Percentiles rank a stretch among this genome's conserved stretches.
phyloP scores from a whole-genome alignment of 176 grass and related monocot genomes.

The Rhipidocladum racemiflorum region DNA sequence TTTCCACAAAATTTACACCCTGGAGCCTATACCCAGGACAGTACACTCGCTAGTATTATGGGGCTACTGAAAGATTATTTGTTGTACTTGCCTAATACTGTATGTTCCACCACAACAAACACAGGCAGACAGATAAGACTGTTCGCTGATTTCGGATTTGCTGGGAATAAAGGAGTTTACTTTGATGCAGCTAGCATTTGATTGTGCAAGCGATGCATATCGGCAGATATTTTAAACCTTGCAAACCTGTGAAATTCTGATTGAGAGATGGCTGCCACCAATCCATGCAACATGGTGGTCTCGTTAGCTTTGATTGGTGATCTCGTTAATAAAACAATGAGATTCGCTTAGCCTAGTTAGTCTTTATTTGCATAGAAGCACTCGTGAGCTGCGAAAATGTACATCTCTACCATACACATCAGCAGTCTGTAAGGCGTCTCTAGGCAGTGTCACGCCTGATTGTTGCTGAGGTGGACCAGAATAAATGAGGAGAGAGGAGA shows the following conservation, averaged over 20 bases:
- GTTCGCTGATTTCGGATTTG: not conserved
- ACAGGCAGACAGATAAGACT: not conserved
- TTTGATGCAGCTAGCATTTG: not conserved
- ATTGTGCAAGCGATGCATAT: not conserved
- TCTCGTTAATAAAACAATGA: not conserved
- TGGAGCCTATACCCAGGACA: not conserved
- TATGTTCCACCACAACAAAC: not conserved
- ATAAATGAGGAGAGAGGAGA: too few relatives aligned
- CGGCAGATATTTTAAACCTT: not conserved
- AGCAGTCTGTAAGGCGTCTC: too few relatives aligned
- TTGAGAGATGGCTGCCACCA: not conserved
- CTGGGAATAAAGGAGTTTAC: not conserved
- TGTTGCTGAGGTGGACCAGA: too few relatives aligned
- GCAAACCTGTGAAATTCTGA: not conserved
- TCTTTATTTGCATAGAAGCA: not conserved
- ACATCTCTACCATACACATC: too few relatives aligned
- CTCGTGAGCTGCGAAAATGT: not conserved
- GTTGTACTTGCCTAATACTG: slow-evolving; percentile 6
- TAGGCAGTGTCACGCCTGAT: too few relatives aligned
- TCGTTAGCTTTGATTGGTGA: not conserved
- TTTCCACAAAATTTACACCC: not conserved
- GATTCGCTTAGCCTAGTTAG: not conserved
- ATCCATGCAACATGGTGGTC: not conserved
- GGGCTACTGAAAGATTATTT: not conserved
- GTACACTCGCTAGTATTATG: not conserved